Evolutionary conservation across 2,329 filamentous ascomycete species (phyloP).

Genomic region (Acrocalymma vagum): DNA sequence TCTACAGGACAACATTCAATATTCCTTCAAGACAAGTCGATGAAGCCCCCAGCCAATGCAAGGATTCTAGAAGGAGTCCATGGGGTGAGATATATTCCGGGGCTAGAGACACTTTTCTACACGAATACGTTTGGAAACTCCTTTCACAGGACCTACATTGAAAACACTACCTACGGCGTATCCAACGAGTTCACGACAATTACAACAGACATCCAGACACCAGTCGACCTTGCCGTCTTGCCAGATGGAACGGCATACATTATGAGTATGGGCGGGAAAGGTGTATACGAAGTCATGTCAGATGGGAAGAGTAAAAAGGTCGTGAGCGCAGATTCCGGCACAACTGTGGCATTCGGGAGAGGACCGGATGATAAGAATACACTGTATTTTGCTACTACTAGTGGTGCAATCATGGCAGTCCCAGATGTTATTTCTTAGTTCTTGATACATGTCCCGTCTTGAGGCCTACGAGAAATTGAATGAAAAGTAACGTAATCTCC

Average conservation of each 20-base stretch:
- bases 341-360: conserved; percentile 4
- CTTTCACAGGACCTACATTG: background rate
- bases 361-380: background rate
- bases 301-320: conserved; percentile 1
- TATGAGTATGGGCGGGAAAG: conserved; percentile 4
- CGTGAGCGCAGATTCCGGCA: conserved; percentile 1
- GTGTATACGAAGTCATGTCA: conserved; percentile 3
- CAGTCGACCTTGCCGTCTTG: background rate
- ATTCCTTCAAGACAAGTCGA: conserved; percentile 24
- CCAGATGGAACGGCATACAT: conserved; percentile 1
- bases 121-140: conserved; percentile 5
- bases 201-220: too few relatives aligned
- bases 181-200: background rate
- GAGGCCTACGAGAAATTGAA: too few relatives aligned
- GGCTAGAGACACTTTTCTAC: conserved; percentile 3
- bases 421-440: too few relatives aligned
- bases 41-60: conserved; percentile 8
- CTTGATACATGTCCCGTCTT: too few relatives aligned
- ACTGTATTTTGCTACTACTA: conserved; percentile 1
- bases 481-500: too few relatives aligned
- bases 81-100: background rate
- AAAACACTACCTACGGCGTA: background rate
- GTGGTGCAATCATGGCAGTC: background rate
- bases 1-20: conserved; percentile 24
- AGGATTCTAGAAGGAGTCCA: conserved; percentile 1